These are phyloP conservation scores for Penicillium sp. DNA, from an alignment of 2,329 filamentous ascomycete genomes.

Conservation along the genomic window DNA sequence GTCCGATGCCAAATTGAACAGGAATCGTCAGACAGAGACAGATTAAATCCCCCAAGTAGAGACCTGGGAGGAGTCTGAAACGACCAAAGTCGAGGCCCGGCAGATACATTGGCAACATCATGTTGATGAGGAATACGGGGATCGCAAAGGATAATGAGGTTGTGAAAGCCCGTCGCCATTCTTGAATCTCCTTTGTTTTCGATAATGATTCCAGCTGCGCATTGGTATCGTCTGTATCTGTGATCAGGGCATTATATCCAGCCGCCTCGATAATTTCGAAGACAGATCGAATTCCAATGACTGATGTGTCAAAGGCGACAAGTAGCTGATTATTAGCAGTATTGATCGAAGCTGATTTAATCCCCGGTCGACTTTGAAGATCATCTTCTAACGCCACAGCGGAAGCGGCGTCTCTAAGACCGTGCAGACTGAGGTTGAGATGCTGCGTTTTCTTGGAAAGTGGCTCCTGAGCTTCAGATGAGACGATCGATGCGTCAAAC, in stretches of 20 bases:
- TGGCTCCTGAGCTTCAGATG: slow-evolving; percentile 67
- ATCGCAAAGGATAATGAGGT: slow-evolving; percentile 80
- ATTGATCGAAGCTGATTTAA: slow-evolving; percentile 74
- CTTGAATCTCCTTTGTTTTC: slow-evolving; percentile 93
- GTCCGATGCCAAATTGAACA: slow-evolving; percentile 94
- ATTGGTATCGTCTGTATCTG: slow-evolving; percentile 93
- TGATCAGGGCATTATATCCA: slow-evolving; percentile 86
- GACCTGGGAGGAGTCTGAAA: slow-evolving; percentile 67
- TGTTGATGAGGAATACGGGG: slow-evolving; percentile 89
- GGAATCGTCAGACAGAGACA: slow-evolving; percentile 86
- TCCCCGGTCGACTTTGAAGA: slow-evolving; percentile 68
- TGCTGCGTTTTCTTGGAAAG: slow-evolving; percentile 62
- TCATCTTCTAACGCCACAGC: slow-evolving; percentile 72
- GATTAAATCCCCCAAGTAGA: slow-evolving; percentile 86
- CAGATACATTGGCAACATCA: slow-evolving; percentile 88
- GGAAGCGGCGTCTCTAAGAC: slow-evolving; percentile 71
- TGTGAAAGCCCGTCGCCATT: slow-evolving; percentile 83
- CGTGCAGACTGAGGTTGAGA: slow-evolving; percentile 83
- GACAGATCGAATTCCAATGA: slow-evolving; percentile 78
- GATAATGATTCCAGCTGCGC: slow-evolving; percentile 93
- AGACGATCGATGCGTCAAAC: slow-evolving; percentile 83
- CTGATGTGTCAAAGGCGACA: slow-evolving; percentile 71
- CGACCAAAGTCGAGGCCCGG: slow-evolving; percentile 77
- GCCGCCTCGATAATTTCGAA: slow-evolving; percentile 81
- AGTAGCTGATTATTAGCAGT: slow-evolving; percentile 74